A percentile compares a stretch with the other conserved stretches of the same genome.
Evolutionary conservation across 768 basidiomycete genomes (phyloP).

Genomic region (Tephrocybe rancida): DNA sequence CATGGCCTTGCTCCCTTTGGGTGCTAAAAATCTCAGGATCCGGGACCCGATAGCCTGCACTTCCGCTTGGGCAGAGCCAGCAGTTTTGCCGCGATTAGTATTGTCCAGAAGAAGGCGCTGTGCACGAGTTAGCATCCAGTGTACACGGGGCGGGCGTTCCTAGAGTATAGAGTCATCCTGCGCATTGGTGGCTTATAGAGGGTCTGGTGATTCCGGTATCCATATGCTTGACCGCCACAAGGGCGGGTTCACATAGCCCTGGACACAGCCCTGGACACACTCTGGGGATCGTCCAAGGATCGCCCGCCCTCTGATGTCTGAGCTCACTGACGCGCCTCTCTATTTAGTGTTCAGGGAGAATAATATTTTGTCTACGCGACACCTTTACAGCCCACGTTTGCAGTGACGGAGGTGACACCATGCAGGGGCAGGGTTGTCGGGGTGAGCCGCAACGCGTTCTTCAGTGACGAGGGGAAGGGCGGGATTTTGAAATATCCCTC

Average conservation of each 20-base stretch:
- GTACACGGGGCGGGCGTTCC: background rate
- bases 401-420: too few species aligned
- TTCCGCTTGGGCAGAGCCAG: background rate
- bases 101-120: background rate
- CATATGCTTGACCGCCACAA: conserved; percentile 2
- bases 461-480: conserved; percentile 2
- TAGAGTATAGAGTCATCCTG: background rate
- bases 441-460: conserved; percentile 18
- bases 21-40: background rate
- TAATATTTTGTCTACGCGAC: too few species aligned
- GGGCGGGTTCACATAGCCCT: background rate
- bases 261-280: too few species aligned
- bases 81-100: background rate
- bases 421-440: too few species aligned
- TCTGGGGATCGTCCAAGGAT: background rate
- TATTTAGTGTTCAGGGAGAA: too few species aligned
- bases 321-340: too few species aligned
- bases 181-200: background rate
- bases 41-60: background rate
- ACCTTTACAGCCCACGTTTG: too few species aligned
- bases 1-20: background rate
- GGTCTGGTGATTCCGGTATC: background rate
- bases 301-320: background rate
- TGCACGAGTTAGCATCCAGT: background rate
- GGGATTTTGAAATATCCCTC: conserved; percentile 5